Evolutionary conservation across 1,139 yeast species (phyloP).

Genomic region (Pichia sp.): DNA sequence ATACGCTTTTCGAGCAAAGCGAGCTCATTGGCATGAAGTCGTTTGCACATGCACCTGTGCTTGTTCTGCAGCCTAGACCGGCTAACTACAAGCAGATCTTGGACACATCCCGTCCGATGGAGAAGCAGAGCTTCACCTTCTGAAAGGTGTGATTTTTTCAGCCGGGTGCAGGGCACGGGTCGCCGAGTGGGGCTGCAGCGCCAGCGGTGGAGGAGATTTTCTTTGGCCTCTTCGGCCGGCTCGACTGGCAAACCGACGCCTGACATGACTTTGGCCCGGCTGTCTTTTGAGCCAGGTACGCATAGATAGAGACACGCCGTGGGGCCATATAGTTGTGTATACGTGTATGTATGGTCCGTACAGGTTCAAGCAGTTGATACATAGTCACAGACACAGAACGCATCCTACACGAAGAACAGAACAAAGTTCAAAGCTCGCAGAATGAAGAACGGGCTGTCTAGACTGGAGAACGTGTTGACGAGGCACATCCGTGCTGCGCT

Average conservation of each 20-base stretch:
- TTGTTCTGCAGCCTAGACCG: background rate
- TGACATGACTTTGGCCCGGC: too few relatives aligned
- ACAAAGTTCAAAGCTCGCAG: too few relatives aligned
- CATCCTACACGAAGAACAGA: too few relatives aligned
- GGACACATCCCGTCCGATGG: background rate
- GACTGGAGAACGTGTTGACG: conserved; percentile 37
- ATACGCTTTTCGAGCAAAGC: background rate
- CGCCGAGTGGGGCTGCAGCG: too few relatives aligned
- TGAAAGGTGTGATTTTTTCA: background rate
- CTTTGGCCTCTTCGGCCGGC: too few relatives aligned
- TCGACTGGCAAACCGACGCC: too few relatives aligned
- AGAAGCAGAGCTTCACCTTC: background rate
- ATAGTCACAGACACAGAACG: background rate
- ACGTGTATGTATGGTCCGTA: background rate
- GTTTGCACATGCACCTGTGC: background rate
- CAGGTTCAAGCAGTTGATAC: background rate
- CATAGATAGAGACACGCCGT: too few relatives aligned
- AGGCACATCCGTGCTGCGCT: conserved; percentile 34
- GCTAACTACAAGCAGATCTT: background rate
- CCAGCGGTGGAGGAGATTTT: too few relatives aligned
- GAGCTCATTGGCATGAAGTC: background rate
- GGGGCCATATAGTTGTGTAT: background rate
- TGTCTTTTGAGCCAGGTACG: too few relatives aligned
- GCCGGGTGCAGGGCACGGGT: too few relatives aligned
- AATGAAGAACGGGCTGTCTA: conserved; percentile 27